These are phyloP conservation scores for Austroboletus rostrupii DNA, from an alignment of 1,284 basidiomycete species.

Conservation along the genomic window DNA sequence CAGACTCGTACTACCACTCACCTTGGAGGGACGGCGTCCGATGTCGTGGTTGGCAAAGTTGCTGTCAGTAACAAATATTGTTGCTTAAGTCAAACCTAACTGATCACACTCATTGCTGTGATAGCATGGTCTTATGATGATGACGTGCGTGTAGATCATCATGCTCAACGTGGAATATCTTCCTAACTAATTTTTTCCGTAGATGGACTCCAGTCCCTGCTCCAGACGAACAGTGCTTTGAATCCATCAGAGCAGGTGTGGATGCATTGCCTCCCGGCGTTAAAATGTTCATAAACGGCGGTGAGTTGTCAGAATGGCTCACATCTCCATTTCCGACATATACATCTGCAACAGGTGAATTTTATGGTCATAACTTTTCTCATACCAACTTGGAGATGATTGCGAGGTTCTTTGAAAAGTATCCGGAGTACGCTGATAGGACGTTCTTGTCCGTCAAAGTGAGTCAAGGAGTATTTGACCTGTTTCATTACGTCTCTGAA, in stretches of 20 bases:
- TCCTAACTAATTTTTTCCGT: slow-evolving; percentile 8
- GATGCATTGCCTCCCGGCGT: slow-evolving; percentile 44
- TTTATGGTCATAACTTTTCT: slow-evolving; percentile 29
- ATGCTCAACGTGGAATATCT: too few relatives aligned
- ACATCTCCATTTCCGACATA: background rate
- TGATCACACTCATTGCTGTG: background rate
- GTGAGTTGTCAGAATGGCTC: slow-evolving; percentile 27
- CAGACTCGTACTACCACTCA: slow-evolving; percentile 18
- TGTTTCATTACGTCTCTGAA: slow-evolving; percentile 25
- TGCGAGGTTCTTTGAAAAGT: slow-evolving; percentile 42
- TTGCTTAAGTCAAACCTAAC: too few relatives aligned
- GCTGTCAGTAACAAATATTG: too few relatives aligned
- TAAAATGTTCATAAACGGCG: slow-evolving; percentile 49
- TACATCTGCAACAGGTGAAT: slow-evolving; percentile 22
- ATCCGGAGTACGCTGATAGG: slow-evolving; percentile 50
- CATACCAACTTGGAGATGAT: slow-evolving; percentile 41
- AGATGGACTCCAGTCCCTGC: slow-evolving; percentile 19
- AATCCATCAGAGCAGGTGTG: slow-evolving; percentile 61
- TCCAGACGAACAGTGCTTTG: slow-evolving; percentile 57
- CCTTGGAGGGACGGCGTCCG: slow-evolving; percentile 30
- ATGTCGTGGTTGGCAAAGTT: slow-evolving; percentile 33
- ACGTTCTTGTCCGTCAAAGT: slow-evolving; percentile 45
- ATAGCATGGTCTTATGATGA: slow-evolving; percentile 29
- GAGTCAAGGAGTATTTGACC: background rate
- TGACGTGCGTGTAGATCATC: slow-evolving; percentile 18